These are phyloP conservation scores for Yamadazyma takamatsuzukensis DNA, from an alignment of 805 yeast genomes.

Conservation along the genomic window DNA sequence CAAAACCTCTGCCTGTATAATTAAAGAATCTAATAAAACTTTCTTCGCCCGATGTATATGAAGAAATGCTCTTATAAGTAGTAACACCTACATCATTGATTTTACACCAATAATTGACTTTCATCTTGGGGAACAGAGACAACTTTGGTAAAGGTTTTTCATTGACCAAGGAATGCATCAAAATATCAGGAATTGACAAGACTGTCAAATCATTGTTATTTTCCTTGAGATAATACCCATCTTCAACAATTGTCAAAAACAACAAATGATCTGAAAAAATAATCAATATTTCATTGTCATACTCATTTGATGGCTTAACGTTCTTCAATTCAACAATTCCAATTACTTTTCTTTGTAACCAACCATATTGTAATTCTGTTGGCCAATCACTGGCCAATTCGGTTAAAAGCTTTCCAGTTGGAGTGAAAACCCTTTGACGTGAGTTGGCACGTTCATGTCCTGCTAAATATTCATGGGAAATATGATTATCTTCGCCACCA, in stretches of 20 bases:
- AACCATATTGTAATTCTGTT: constrained; percentile 75
- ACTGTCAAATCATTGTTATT: constrained; percentile 22
- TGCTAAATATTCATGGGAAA: constrained; percentile 14
- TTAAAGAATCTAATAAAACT: constrained; percentile 26
- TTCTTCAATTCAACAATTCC: constrained; percentile 52
- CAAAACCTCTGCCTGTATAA: constrained; percentile 24
- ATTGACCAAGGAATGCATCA: constrained; percentile 88
- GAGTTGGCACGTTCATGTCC: constrained; percentile 28
- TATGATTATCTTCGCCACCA: constrained; percentile 46
- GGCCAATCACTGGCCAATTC: constrained; percentile 91
- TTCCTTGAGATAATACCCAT: constrained; percentile 27
- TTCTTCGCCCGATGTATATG: constrained; percentile 11
- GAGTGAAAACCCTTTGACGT: constrained; percentile 65
- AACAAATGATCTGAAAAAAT: constrained; percentile 79
- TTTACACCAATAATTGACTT: constrained; percentile 64
- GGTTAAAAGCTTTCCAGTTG: constrained; percentile 83
- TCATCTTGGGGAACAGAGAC: constrained; percentile 56
- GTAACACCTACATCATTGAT: constrained; percentile 54
- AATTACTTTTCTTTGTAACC: constrained; percentile 83
- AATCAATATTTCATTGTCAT: constrained; percentile 51
- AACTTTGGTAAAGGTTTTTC: constrained; percentile 65
- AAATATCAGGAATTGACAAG: constrained; percentile 70
- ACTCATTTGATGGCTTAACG: constrained; percentile 16
- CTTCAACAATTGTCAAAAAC: constrained; percentile 54
- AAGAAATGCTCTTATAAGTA: constrained; percentile 29